A percentile compares a stretch with the other conserved stretches of the same genome.
These are phyloP conservation scores for Aspergillus sp. DNA, from an alignment of 2,329 filamentous ascomycete genomes.

Conservation along the genomic window DNA sequence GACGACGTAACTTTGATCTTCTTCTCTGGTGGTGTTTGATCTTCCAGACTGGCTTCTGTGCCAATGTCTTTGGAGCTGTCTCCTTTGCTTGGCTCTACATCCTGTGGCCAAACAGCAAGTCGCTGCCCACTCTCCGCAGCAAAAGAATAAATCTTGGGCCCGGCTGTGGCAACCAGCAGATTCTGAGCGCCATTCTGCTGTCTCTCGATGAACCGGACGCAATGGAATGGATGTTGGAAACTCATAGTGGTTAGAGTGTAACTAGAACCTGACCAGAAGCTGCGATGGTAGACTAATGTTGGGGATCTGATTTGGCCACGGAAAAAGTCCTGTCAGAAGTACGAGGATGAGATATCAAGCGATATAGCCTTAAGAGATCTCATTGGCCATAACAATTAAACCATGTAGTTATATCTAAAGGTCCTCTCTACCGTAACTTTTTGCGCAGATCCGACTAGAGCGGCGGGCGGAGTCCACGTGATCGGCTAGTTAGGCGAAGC, in stretches of 20 bases:
- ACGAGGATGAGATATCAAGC: too few relatives aligned
- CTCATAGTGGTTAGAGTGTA: constrained; percentile 22
- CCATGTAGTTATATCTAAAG: too few relatives aligned
- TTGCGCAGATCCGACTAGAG: too few relatives aligned
- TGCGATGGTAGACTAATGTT: not conserved
- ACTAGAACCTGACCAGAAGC: not conserved
- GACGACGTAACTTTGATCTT: constrained; percentile 29
- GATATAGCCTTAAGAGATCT: too few relatives aligned
- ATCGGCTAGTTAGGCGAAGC: constrained; percentile 35
- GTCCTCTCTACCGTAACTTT: too few relatives aligned
- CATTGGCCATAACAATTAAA: too few relatives aligned
- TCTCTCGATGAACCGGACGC: constrained; percentile 43
- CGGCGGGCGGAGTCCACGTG: constrained; percentile 22
- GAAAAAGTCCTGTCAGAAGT: not conserved
- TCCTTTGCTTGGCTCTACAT: constrained; percentile 24
- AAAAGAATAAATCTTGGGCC: constrained; percentile 66
- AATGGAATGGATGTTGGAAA: constrained; percentile 57
- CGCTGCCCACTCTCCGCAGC: constrained; percentile 53
- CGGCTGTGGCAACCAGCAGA: constrained; percentile 68
- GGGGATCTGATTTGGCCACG: not conserved
- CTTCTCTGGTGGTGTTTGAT: constrained; percentile 39
- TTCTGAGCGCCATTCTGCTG: constrained; percentile 21
- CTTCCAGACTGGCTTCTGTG: constrained; percentile 19
- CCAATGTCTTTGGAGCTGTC: constrained; percentile 11
- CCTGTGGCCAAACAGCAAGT: constrained; percentile 57